Base-by-base conservation (phyloP, 495 filamentous ascomycete genomes). In the Lophium mytilinum region DNA sequence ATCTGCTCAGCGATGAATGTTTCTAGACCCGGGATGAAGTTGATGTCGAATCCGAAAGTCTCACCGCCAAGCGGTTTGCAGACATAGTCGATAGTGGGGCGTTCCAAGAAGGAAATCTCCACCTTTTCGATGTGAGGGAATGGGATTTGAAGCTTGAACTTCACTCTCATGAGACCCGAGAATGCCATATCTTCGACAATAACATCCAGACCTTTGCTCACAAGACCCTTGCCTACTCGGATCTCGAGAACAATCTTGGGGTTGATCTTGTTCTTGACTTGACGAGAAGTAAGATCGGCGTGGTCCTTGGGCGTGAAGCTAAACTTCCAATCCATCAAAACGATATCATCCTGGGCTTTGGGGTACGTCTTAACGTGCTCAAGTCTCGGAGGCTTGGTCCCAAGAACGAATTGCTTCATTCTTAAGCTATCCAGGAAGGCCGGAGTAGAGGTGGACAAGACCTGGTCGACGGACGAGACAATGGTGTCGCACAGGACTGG, bases 261-360 rank as follows among this genome's bases (percentile, higher is more conserved):
- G 69, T 99, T 96, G 69, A 96, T 78, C 74, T 94, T 96, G 72
- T 92, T 87, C 74, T 89, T 93, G 61, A 94, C 69, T 66, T 99
- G 93, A 43, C 86, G 83, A 18, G 83, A 75, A 5, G 93, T 99
- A 78, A 99, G 78, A 72, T 99, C 93, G 57, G 86, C 82, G 9
- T 79, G 86, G 70, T 99, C 93, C 63, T 92, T 96, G 9, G 93
- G 93, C 0, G 88, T 97, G 72, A 99, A 99, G 74, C 91, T 96
- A 73, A 99, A 97, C 63, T 95, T 91, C 93, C 93, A 99, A 68
- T 99, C 93, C 94, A 97, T 99, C 53, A 97, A 80, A 41, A 99
- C 88, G 53, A 86, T 86, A 65, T 99, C 92, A 46, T 96, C 89
- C 45, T 96, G 88, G 11, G 89, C 87, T 73, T 95, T 96, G 24